Percentiles rank a stretch among this genome's conserved stretches.
These are phyloP conservation scores for Mychonastes homosphaera DNA, from an alignment of 139 green algal genomes.

Conservation along the genomic window DNA sequence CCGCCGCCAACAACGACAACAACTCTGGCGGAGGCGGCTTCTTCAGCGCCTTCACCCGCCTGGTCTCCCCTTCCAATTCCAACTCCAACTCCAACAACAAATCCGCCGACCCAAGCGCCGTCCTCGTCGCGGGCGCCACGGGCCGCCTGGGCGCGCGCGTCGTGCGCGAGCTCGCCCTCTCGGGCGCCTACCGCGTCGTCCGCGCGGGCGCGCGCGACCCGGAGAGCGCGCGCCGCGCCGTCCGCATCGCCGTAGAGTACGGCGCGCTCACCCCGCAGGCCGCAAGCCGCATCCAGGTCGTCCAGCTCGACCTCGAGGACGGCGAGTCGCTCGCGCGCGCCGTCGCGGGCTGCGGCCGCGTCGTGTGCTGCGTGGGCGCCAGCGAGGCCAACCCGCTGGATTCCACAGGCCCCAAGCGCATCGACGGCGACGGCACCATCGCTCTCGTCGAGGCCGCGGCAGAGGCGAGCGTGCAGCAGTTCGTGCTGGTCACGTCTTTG, in stretches of 20 bases:
- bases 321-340: conserved; percentile 41
- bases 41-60: background rate
- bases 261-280: conserved; percentile 41
- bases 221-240: conserved; percentile 36
- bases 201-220: conserved; percentile 57
- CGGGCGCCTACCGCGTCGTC: conserved; percentile 25
- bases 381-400: conserved; percentile 54
- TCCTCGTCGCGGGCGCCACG: conserved; percentile 81
- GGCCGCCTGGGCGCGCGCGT: conserved; percentile 63
- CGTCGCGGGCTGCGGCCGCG: conserved; percentile 42
- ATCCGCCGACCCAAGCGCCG: conserved; percentile 11
- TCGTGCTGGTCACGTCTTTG: conserved; percentile 73
- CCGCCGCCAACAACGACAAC: too few relatives aligned
- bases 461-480: conserved; percentile 55
- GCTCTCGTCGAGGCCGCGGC: conserved; percentile 56
- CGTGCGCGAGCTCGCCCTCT: too few relatives aligned
- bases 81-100: conserved; percentile 4
- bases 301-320: conserved; percentile 55
- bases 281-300: conserved; percentile 33
- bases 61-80: background rate
- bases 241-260: conserved; percentile 36
- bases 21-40: background rate
- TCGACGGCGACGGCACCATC: conserved; percentile 67
- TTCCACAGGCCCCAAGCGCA: conserved; percentile 34
- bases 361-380: conserved; percentile 70